Evolutionary conservation across 2,329 filamentous ascomycete species (phyloP).

Genomic region (Fusarium drepaniforme): DNA sequence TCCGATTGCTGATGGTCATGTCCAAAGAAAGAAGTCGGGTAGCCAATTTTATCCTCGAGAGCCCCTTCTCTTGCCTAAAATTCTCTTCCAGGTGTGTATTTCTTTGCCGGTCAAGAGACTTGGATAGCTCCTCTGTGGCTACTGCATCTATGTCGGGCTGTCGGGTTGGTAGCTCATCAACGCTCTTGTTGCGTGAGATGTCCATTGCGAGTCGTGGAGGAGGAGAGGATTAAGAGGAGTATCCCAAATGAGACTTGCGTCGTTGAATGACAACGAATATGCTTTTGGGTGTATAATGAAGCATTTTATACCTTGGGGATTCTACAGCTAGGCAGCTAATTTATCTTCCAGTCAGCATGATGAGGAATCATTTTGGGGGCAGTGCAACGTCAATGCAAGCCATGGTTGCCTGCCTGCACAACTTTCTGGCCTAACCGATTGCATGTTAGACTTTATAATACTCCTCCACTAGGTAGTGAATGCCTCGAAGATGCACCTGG

Average conservation of each 20-base stretch:
- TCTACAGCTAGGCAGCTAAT: not conserved
- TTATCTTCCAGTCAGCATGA: not conserved
- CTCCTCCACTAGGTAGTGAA: not conserved
- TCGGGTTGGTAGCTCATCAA: not conserved
- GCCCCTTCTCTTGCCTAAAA: not conserved
- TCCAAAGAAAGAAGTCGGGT: not conserved
- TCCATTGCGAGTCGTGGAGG: not conserved
- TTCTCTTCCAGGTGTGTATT: not conserved
- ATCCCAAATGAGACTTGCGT: not conserved
- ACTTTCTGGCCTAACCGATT: not conserved
- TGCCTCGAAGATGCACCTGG: not conserved
- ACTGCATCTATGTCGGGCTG: not conserved
- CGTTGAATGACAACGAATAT: not conserved
- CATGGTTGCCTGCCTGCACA: not conserved
- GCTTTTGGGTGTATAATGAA: not conserved
- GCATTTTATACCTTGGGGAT: not conserved
- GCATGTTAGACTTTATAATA: not conserved
- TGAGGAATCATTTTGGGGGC: not conserved
- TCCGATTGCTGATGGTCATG: not conserved
- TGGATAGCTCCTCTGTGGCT: not conserved
- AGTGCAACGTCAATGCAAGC: not conserved
- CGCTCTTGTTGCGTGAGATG: not conserved
- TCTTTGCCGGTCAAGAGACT: not conserved
- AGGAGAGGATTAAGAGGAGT: not conserved
- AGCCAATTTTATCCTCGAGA: not conserved